Base-by-base conservation (phyloP, 1,284 basidiomycete species). In the Irpex sp. region DNA sequence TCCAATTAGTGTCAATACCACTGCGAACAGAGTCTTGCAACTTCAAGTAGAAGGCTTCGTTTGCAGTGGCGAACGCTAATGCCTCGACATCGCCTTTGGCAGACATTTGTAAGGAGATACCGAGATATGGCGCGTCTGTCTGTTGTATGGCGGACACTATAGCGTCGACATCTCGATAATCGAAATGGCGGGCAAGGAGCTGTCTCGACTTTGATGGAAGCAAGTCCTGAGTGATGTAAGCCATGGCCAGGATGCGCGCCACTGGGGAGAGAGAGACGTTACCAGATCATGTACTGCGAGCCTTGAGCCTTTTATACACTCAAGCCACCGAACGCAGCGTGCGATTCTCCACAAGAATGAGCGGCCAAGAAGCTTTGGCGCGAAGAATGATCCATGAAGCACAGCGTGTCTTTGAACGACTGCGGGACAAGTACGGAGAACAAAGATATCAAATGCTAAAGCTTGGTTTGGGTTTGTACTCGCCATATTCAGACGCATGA, bases 71-170 rank as follows among this genome's bases (percentile, higher is more conserved):
- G 53, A 60, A 48, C 21, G 51, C 59, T 10, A 60, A 16, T 7
- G 53, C 59, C 12, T 56, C 37, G 7, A 60, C 36, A n/a, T 37
- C 35, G 10, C 52, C 59, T 9, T 28, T 35, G 9, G 5, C 35
- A 12, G 59, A 57, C 53, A 60, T 36, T 33, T 60, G 52, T 16
- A 60, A 16, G 21, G 59, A 49, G n/a, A 60, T 19, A 8, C 59
- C 59, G 16, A 60, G 42, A 39, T 51, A 21, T 23, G n/a, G 48
- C 48, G 52, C 52, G 35, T 9, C 10, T 54, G 23, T 28, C 16
- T 54, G 52, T 14, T 28, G 28, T 28, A 54, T 18, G 21, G 52
- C 33, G 35, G 52, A 28, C 16, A 54, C 12, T 16, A 54, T 12
- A 16, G 12, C 52, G 52, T 54, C 52, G 52, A 35, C 35, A 18